phyloP scores from a whole-genome alignment of 768 basidiomycete genomes.

The Guyanaporus albipodus region DNA sequence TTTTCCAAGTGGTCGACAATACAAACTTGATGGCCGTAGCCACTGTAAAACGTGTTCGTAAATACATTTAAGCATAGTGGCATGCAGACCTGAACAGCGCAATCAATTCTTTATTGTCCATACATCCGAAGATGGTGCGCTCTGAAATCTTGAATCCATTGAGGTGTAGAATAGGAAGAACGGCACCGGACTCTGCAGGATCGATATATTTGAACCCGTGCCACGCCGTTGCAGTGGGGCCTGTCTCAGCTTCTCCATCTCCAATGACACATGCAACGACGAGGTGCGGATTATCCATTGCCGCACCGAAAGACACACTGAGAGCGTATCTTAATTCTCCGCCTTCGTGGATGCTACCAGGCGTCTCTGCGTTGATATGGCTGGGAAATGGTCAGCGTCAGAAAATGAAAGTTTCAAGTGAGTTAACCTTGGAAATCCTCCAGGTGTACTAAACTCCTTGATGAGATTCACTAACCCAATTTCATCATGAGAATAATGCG shows the following conservation, averaged over 20 bases:
- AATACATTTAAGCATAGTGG: neutral
- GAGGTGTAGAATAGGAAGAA: constrained; percentile 85
- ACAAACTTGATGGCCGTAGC: constrained; percentile 86
- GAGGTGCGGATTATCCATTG: constrained; percentile 89
- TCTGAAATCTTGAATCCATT: constrained; percentile 92
- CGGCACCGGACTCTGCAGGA: constrained; percentile 84
- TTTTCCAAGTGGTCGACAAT: constrained; percentile 66
- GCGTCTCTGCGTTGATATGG: constrained; percentile 79
- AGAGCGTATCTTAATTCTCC: constrained; percentile 89
- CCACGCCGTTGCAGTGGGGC: constrained; percentile 78
- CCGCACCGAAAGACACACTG: constrained; percentile 79
- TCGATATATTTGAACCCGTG: constrained; percentile 89
- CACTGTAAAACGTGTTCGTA: constrained; percentile 35
- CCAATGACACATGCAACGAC: constrained; percentile 81
- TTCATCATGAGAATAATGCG: constrained; percentile 52
- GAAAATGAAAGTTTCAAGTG: neutral
- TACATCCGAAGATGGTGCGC: constrained; percentile 83
- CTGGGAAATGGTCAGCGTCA: constrained; percentile 29
- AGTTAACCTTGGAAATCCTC: constrained; percentile 73
- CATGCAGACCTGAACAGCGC: constrained; percentile 61
- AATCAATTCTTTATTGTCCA: constrained; percentile 83
- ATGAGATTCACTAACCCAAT: constrained; percentile 65
- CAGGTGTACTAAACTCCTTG: constrained; percentile 72
- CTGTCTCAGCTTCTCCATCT: constrained; percentile 83
- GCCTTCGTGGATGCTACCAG: constrained; percentile 89